Evolutionary conservation across 2,329 filamentous ascomycete species (phyloP), one percentile per base, ranked within the genome.

Genomic region (Aspergillus niger): DNA sequence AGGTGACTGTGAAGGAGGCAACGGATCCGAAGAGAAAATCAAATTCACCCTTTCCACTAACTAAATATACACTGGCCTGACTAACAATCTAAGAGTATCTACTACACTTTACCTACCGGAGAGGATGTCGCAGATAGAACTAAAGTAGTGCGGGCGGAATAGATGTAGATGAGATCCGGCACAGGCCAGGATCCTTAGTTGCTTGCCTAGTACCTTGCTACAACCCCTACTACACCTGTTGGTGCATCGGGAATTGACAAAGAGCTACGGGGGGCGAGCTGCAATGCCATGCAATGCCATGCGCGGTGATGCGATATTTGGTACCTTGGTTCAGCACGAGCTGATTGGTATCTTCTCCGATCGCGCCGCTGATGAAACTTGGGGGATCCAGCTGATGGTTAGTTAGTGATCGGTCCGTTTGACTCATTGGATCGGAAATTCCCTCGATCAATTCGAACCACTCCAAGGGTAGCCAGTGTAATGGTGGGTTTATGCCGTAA

Each of bases 251-350:
- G n/a, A 36, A 22, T 15, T 15, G 51, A 30, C 36, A 44, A 44
- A 20, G 47, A 51, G 50, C 52, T 55, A 36, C 48, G 28, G 22
- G 20, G 24, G 28, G 52, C 39, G 28, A 32, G 38, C 15, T 44
- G 49, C 41, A 53, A 44, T 52, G 48, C 49, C 41, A 53, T 58
- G 56, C 48, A 47, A 53, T 60, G 58, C 54, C 47, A 36, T 58
- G 20, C 47, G 50, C 49, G 52, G 60, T 24, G 20, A 47, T 47
- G 43, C 43, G 15, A 24, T 28, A 20, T 49, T 49, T 49, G 15
- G 44, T 49, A 26, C 44, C 44, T 49, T 49, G 44, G 24, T 49
- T 26, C 22, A 50, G 26, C 26, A 30, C 47, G 47, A 50, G 47
- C 26, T 30, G 44, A 28, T 15, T 49, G 47, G 47, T 28, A 15